Base-by-base conservation (phyloP, 805 yeast species). In the Aciculoconidium aculeatum region DNA sequence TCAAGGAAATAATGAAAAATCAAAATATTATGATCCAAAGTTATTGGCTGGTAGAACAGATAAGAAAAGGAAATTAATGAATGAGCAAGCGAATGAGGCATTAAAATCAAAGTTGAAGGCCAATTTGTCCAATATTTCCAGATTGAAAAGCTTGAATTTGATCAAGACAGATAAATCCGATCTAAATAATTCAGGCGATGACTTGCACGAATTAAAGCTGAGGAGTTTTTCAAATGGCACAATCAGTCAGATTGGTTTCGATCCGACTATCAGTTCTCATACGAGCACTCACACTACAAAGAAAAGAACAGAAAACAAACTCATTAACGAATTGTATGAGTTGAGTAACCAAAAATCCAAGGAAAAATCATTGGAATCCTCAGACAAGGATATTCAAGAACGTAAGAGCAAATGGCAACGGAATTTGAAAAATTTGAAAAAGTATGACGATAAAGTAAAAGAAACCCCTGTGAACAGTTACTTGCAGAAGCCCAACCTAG, bases 211-310 rank as follows among this genome's bases (percentile, higher is more conserved):
- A 34, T 37, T 14, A 44, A 49, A 17, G 39, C 40, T 22, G 47
- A 35, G 35, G 19, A 27, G 46, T 39, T 28, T 28, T 36, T 38
- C 46, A 39, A 18, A 30, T 25, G 51, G 58, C 3, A 51, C 65
- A 19, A 44, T 72, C 11, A 51, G 54, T 11, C 49, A 53, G 10
- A 47, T 73, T 23, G 80, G 80, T 2, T 73, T 67, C 41, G 77
- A 73, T 46, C 79, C 79, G 2, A 66, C 73, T 10, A 31, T 45
- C 6, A 39, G 35, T 16, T 34, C 27, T 6, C 23, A 31, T 28
- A 30, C 34, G 21, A 35, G 39, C 24, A 40, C 48, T 1, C 28
- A 36, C 4, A 34, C 24, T 11, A 33, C 30, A 28, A 24, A 34
- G 19, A 27, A 21, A 23, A 28, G 37, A 19, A 8, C 25, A 13